Evolutionary conservation across 2,329 filamentous ascomycete genomes (phyloP), one percentile per base, ranked within the genome.

Genomic region (Cercospora sp.): DNA sequence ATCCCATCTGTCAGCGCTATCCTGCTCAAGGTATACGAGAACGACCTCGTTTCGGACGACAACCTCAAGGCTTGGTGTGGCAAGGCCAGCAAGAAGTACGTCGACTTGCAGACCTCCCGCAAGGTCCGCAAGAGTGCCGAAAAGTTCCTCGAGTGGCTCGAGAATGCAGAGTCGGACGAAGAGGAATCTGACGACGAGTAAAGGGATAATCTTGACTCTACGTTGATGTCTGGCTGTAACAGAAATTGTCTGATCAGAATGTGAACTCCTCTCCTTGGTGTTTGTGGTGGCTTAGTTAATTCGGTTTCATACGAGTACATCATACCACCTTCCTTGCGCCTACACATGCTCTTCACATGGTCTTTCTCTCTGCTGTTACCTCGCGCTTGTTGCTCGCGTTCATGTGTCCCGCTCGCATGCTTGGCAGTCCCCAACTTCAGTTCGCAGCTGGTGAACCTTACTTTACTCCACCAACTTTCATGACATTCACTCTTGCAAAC

Each of bases 21-120:
- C 75, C 86, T 99, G 71, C 88, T 97, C 80, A 87, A 91, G 76
- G 91, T 94, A 83, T 99, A 98, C 82, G 88, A 97, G 82, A 86
- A 93, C 76, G 95, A 99, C 74, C 86, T 99, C 65, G 84, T 97
- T 75, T 89, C 87, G 62, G 95, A 99, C 84, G 94, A 97, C 71
- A 88, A 93, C 16, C 88, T 97, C 78, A 91, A 90, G 82, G 90
- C 90, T 75, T 99, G 95, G 94, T 94, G 94, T 73, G 87, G 88
- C 78, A 97, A 95, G 86, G 93, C 94, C 68, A 97, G 93, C 88
- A 97, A 97, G 90, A 97, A 97, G 85, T 98, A 98, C 80, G 92
- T 96, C 75, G 94, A 98, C 79, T 82, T 96, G 69, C 79, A 90
- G 68, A 94, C 89, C 69, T 97, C 93, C 83, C 94, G 93, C 86